Conservation (phyloP, 495 filamentous ascomycete species). For the Trichoderma asperelloides region DNA sequence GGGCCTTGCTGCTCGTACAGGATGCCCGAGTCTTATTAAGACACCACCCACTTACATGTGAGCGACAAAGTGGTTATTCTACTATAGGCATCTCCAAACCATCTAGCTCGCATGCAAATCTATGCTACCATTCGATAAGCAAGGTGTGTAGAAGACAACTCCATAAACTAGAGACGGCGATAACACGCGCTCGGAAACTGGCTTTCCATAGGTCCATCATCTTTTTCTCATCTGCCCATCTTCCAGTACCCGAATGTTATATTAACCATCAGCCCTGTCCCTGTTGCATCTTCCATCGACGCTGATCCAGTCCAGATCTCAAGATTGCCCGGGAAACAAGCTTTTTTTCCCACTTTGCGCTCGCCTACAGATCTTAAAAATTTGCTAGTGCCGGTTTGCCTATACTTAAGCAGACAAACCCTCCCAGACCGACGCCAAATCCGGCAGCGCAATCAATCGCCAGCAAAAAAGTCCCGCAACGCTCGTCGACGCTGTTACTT, state of each 20-base stretch:
- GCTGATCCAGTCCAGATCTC: background rate
- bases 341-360: background rate
- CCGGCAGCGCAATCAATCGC: background rate
- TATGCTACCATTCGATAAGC: too few relatives aligned
- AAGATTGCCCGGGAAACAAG: background rate
- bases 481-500: background rate
- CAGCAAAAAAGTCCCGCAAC: background rate
- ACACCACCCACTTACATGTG: background rate
- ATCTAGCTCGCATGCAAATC: background rate
- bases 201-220: background rate
- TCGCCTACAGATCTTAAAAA: background rate
- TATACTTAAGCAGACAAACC: background rate
- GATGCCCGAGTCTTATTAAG: background rate
- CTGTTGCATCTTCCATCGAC: background rate
- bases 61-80: background rate
- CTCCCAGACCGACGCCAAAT: conserved; percentile 3
- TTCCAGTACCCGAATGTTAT: background rate
- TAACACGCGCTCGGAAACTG: background rate
- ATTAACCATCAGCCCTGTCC: background rate
- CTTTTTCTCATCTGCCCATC: background rate
- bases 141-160: background rate
- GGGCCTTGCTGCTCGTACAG: background rate
- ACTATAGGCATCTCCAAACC: background rate
- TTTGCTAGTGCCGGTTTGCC: background rate
- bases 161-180: background rate